Conservation (phyloP, 441 rosid genomes). For the Populus hybrid region DNA sequence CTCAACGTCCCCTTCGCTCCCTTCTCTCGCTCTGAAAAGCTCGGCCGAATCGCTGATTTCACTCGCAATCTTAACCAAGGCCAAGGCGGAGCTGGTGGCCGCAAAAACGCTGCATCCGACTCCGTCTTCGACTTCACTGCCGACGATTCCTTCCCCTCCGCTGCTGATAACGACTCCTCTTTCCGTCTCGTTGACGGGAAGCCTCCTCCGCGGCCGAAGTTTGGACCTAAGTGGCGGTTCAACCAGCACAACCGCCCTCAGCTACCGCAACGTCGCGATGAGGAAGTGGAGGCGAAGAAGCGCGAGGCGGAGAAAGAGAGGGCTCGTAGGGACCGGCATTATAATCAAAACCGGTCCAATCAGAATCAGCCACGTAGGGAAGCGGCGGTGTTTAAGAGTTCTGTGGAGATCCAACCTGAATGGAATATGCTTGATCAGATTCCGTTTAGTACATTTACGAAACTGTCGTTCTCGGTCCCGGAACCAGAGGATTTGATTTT, state of each 20-base stretch:
- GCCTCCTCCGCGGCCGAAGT: slow-evolving; percentile 79
- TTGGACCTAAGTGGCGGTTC: slow-evolving; percentile 80
- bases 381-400: slow-evolving; percentile 68
- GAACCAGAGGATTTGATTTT: slow-evolving; percentile 79
- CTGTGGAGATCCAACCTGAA: slow-evolving; percentile 87
- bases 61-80: slow-evolving; percentile 40
- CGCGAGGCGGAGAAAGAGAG: slow-evolving; percentile 91
- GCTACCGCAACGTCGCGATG: slow-evolving; percentile 87
- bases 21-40: slow-evolving; percentile 80
- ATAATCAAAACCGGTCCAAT: slow-evolving; percentile 57
- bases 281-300: slow-evolving; percentile 81
- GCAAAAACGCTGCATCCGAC: slow-evolving; percentile 37
- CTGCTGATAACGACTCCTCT: slow-evolving; percentile 59
- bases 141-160: slow-evolving; percentile 58
- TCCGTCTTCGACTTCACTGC: slow-evolving; percentile 70
- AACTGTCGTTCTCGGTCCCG: slow-evolving; percentile 62
- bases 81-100: slow-evolving; percentile 28
- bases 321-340: slow-evolving; percentile 80
- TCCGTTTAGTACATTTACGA: slow-evolving; percentile 76
- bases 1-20: slow-evolving; percentile 63
- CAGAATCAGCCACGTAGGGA: slow-evolving; percentile 70
- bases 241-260: slow-evolving; percentile 65
- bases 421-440: slow-evolving; percentile 97
- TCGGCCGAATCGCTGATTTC: slow-evolving; percentile 91
- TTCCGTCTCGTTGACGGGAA: slow-evolving; percentile 86